Percentiles rank a stretch among this genome's conserved stretches.
Evolutionary conservation across 176 grass and related monocot species (phyloP).

Genomic region (Phyllostachys edulis): DNA sequence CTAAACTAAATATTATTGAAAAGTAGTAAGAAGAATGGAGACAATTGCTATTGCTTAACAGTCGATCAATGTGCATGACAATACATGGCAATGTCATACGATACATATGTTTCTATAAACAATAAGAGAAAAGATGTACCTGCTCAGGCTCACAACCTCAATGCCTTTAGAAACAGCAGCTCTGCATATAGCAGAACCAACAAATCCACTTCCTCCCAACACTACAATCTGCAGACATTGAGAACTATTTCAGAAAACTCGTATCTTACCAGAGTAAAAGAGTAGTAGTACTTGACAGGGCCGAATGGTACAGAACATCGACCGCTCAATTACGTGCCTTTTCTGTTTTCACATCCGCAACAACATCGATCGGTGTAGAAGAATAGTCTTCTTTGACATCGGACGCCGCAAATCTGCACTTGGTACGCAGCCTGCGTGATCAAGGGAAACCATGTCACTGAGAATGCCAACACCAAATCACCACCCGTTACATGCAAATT

Average conservation of each 20-base stretch:
- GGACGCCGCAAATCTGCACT: constrained; percentile 57
- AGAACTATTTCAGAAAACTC: constrained; percentile 18
- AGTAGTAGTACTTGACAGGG: background rate
- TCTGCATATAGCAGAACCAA: constrained; percentile 90
- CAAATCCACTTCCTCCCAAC: constrained; percentile 88
- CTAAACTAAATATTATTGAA: background rate
- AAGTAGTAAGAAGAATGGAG: background rate
- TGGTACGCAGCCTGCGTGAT: constrained; percentile 46
- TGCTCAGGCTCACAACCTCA: constrained; percentile 91
- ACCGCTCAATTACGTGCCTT: constrained; percentile 46
- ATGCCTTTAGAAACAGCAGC: constrained; percentile 80
- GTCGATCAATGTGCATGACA: background rate
- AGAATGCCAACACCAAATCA: background rate
- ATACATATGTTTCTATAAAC: background rate
- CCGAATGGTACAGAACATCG: background rate
- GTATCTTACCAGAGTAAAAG: background rate
- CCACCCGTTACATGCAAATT: background rate
- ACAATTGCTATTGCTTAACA: background rate
- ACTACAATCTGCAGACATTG: constrained; percentile 68
- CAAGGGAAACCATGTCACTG: constrained; percentile 7
- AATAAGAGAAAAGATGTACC: constrained; percentile 39
- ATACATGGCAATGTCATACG: background rate
- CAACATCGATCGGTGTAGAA: constrained; percentile 73
- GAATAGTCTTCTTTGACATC: constrained; percentile 50
- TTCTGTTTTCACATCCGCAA: constrained; percentile 83